These are phyloP conservation scores for Shiraia sp. DNA, from an alignment of 2,329 filamentous ascomycete species.

Conservation along the genomic window DNA sequence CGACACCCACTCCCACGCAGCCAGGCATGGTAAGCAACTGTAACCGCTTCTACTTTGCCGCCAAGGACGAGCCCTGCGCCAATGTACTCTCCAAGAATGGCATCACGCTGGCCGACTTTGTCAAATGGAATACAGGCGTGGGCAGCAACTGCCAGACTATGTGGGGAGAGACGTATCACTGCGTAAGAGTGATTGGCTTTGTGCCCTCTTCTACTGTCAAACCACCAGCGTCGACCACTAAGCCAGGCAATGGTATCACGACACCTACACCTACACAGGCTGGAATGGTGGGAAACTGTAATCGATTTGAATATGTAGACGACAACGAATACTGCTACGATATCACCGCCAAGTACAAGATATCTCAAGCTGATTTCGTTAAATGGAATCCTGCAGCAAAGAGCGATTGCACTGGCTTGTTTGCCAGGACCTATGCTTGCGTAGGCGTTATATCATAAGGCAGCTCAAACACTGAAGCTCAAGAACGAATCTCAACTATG, in stretches of 20 bases:
- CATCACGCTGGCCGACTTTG: constrained; percentile 7
- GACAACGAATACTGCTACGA: not conserved
- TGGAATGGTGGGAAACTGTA: not conserved
- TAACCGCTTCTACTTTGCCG: constrained; percentile 7
- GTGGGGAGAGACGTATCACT: constrained; percentile 6
- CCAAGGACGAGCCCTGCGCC: constrained; percentile 3
- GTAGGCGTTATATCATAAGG: constrained; percentile 1
- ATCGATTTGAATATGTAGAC: not conserved
- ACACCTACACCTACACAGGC: no score
- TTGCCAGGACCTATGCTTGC: constrained; percentile 1
- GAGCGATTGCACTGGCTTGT: not conserved
- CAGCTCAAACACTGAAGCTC: no score
- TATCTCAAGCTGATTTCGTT: not conserved
- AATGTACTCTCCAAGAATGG: constrained; percentile 2
- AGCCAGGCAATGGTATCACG: no score
- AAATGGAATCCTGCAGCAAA: constrained; percentile 3
- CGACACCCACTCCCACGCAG: constrained; percentile 5
- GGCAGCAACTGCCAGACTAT: constrained; percentile 5
- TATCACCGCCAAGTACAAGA: not conserved
- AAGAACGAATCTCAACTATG: no score
- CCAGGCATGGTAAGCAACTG: constrained; percentile 7
- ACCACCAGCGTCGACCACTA: not conserved
- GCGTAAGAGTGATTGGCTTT: constrained; percentile 5
- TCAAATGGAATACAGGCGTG: constrained; percentile 3
- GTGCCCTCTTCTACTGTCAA: not conserved